Base-by-base conservation (phyloP, 2,329 filamentous ascomycete genomes). In the Neurospora sp. region DNA sequence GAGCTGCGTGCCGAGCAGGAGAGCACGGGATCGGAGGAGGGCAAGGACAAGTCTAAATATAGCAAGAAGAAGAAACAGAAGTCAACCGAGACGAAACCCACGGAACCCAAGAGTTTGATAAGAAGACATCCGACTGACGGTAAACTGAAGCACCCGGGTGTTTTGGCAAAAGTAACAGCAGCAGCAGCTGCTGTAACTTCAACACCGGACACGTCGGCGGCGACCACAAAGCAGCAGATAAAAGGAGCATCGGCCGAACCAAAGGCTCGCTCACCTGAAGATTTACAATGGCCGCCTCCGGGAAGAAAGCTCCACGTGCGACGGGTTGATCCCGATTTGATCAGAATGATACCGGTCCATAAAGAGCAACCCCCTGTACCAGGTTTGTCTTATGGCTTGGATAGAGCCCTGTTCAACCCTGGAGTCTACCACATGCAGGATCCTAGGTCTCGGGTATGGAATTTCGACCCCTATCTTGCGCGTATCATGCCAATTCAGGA, bases 381-480 rank as follows among this genome's bases (percentile, higher is more conserved):
- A 1, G 81, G 80, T 36, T 82, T 97, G 2, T 83, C 87, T 1
- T 91, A 96, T 77, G 91, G 91, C 7, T 84, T 97, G 39, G 93
- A 97, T 72, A 87, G 93, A 70, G 95, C 96, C n/a, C 82, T 99
- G 2, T 99, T 99, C 85, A 99, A 97, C 76, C 91, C 91, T 1
- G 94, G 96, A 28, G 92, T 97, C 43, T 97, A 97, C 78, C 90
- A 93, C 68, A 86, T 99, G 68, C 94, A 97, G 80, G 96, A 99
- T 78, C 89, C 91, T 33, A 88, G 93, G 70, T 93, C 95, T 46
- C 87, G 89, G 19, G 93, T 98, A 7, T 99, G 89, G 85, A 99
- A 99, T 78, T 99, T 99, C 76, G 95, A 99, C 77, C 96, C 96
- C 0, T 97, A 97, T 77, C 85, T 99, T 23, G 89, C 93, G 71